phyloP scores from a whole-genome alignment of 306 rosid species.

The Coriaria nepalensis region DNA sequence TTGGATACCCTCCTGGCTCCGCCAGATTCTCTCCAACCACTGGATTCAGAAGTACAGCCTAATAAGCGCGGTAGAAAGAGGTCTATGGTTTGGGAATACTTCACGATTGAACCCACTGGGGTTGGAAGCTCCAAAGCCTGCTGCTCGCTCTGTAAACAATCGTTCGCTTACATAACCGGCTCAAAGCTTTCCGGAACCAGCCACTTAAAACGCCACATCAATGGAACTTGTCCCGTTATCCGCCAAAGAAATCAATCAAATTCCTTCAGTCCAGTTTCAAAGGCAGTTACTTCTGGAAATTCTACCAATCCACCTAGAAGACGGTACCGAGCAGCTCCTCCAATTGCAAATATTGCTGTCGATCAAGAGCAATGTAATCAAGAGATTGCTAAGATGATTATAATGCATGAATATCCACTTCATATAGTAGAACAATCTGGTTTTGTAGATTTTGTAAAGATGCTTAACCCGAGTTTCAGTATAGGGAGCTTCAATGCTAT shows the following conservation, averaged over 20 bases:
- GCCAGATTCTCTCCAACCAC: conserved; percentile 26
- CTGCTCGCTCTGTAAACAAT: conserved; percentile 66
- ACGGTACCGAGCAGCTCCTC: conserved; percentile 32
- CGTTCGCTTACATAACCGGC: conserved; percentile 68
- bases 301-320: conserved; percentile 35
- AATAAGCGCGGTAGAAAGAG: conserved; percentile 56
- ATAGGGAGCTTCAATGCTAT: conserved; percentile 27
- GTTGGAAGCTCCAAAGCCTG: conserved; percentile 52
- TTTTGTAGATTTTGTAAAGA: conserved; percentile 43
- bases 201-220: conserved; percentile 70
- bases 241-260: conserved; percentile 39
- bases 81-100: conserved; percentile 82
- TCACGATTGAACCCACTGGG: conserved; percentile 48
- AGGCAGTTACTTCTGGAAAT: conserved; percentile 18
- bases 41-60: conserved; percentile 24
- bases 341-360: conserved; percentile 29
- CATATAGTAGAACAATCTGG: conserved; percentile 68
- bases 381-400: conserved; percentile 70
- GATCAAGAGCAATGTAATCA: conserved; percentile 50
- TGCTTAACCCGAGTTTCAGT: conserved; percentile 70
- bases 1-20: conserved; percentile 20
- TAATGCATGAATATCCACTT: conserved; percentile 84
- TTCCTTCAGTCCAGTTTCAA: conserved; percentile 14
- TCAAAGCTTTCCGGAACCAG: conserved; percentile 79
- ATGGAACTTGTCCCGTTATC: conserved; percentile 61